Evolutionary conservation across 192 early-diverging fungal species (phyloP).

Genomic region (Backusella liffmaniae): DNA sequence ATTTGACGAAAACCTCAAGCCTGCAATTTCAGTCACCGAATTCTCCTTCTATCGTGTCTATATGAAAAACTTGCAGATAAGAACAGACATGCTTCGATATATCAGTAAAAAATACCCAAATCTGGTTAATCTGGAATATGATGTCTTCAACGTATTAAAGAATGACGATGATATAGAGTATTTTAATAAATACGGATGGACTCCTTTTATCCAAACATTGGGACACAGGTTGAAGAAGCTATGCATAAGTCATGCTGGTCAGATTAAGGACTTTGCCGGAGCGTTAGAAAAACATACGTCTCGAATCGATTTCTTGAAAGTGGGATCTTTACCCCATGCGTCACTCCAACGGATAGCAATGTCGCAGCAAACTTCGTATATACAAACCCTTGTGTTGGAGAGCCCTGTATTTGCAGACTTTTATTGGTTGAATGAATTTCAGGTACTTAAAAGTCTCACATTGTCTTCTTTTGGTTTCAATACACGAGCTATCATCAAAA

Average conservation of each 20-base stretch:
- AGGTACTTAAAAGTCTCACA: background rate
- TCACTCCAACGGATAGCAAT: background rate
- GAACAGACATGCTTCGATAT: background rate
- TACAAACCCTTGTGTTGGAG: background rate
- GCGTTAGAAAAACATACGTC: background rate
- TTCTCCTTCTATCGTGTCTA: background rate
- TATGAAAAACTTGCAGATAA: background rate
- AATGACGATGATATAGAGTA: background rate
- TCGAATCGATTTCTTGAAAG: background rate
- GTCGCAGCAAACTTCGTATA: background rate
- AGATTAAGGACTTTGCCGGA: background rate
- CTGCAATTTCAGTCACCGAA: background rate
- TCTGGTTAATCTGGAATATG: background rate
- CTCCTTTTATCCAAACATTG: background rate
- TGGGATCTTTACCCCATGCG: background rate
- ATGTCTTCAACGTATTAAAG: background rate
- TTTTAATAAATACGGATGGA: slow-evolving; percentile 3
- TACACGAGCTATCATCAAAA: background rate
- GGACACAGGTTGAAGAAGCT: background rate
- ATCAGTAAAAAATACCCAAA: slow-evolving; percentile 6
- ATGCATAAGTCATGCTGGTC: background rate
- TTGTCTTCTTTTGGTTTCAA: slow-evolving; percentile 9
- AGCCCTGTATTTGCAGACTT: background rate
- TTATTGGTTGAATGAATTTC: background rate
- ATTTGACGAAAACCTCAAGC: background rate